Percentiles rank a stretch among this genome's conserved stretches.
phyloP scores from a whole-genome alignment of 768 basidiomycete genomes.

The Pleurotus salmoneostramineus region DNA sequence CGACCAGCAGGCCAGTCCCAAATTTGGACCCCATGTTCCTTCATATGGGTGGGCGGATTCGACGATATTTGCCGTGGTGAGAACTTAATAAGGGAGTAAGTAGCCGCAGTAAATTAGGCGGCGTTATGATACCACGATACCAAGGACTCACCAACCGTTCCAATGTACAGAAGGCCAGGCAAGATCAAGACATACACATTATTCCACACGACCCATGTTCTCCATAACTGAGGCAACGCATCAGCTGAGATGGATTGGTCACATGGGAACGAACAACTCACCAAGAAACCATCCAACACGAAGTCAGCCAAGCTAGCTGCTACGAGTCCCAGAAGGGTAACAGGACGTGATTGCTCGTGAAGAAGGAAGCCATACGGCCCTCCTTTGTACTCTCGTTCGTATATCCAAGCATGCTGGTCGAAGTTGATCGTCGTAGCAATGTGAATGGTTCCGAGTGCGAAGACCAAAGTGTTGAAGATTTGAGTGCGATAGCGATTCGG shows the following conservation, averaged over 20 bases:
- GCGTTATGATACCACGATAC: not conserved
- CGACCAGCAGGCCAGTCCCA: not conserved
- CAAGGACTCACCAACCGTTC: not conserved
- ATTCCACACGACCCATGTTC: not conserved
- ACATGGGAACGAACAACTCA: not conserved
- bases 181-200: not conserved
- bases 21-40: constrained; percentile 2
- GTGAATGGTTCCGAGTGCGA: constrained; percentile 1
- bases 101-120: not conserved
- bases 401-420: not conserved
- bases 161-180: not conserved
- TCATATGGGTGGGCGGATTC: not conserved
- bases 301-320: not conserved
- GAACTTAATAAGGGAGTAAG: not conserved
- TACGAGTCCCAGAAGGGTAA: not conserved
- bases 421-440: not conserved
- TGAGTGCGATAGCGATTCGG: not conserved
- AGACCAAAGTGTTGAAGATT: not conserved
- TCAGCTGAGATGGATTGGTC: not conserved
- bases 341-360: not conserved
- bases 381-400: not conserved
- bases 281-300: not conserved
- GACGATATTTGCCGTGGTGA: not conserved
- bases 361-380: constrained; percentile 1
- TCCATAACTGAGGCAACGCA: not conserved